Evolutionary conservation across 2,329 filamentous ascomycete genomes (phyloP).

Genomic region (Colletotrichum lini): DNA sequence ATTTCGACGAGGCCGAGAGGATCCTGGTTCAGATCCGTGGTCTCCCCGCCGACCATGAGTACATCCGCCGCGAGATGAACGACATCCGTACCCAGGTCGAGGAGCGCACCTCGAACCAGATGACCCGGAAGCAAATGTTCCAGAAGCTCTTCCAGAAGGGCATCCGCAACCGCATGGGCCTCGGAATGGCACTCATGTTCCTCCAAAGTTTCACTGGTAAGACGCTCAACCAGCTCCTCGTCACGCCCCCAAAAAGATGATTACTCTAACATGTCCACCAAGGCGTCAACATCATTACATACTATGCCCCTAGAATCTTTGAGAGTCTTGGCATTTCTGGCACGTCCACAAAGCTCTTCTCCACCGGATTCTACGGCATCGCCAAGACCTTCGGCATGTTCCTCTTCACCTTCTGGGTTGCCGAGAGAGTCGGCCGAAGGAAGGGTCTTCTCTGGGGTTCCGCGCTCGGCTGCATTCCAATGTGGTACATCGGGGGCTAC

Average conservation of each 20-base stretch:
- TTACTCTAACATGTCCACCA: slow-evolving; percentile 18
- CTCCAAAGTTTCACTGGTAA: slow-evolving; percentile 51
- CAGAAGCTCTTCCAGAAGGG: slow-evolving; percentile 55
- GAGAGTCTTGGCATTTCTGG: slow-evolving; percentile 54
- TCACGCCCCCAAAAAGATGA: too few relatives aligned
- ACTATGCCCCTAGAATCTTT: slow-evolving; percentile 62
- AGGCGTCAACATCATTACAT: slow-evolving; percentile 73
- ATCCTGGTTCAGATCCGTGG: slow-evolving; percentile 55
- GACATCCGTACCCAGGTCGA: slow-evolving; percentile 73
- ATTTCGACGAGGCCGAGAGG: slow-evolving; percentile 55
- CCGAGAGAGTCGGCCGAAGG: slow-evolving; percentile 63
- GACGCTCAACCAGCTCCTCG: not conserved
- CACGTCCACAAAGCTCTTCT: slow-evolving; percentile 53
- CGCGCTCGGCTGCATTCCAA: slow-evolving; percentile 55
- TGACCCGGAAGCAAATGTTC: slow-evolving; percentile 49
- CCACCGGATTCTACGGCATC: slow-evolving; percentile 59
- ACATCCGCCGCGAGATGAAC: slow-evolving; percentile 61
- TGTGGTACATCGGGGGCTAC: slow-evolving; percentile 58
- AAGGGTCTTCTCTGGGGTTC: slow-evolving; percentile 62
- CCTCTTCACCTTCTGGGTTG: slow-evolving; percentile 60
- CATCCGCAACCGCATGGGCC: slow-evolving; percentile 60
- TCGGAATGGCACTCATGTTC: slow-evolving; percentile 68
- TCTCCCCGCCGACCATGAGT: slow-evolving; percentile 38
- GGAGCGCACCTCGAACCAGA: slow-evolving; percentile 54
- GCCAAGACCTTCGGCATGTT: slow-evolving; percentile 55